Evolutionary conservation across 2,329 filamentous ascomycete species (phyloP).

Genomic region (Berkeleyomyces basicola): DNA sequence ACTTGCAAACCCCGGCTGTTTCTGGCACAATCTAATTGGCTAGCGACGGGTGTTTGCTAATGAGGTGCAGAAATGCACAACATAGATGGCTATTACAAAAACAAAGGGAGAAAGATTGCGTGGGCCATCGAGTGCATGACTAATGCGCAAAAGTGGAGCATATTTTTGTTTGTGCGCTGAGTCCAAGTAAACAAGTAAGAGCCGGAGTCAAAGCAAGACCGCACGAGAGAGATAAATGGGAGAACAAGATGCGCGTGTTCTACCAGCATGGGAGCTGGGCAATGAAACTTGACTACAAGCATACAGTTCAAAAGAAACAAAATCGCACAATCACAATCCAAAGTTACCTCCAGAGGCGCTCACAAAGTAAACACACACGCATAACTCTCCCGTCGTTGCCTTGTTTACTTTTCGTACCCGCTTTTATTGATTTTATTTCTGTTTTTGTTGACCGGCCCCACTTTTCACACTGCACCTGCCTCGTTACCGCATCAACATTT

Average conservation of each 20-base stretch:
- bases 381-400: neutral
- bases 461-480: neutral
- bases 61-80: neutral
- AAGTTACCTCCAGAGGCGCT: no score
- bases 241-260: no score
- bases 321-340: no score
- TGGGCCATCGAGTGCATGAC: neutral
- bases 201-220: neutral
- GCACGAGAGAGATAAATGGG: neutral
- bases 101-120: neutral
- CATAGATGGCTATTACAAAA: neutral
- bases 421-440: neutral
- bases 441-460: neutral
- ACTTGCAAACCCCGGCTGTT: neutral
- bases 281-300: no score
- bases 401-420: neutral
- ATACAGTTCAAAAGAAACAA: no score
- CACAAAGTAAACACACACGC: no score
- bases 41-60: neutral
- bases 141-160: neutral
- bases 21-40: neutral
- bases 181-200: neutral
- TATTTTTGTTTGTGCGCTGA: neutral
- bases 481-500: slow-evolving; percentile 15
- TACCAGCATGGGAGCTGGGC: no score